Evolutionary conservation across 2,329 filamentous ascomycete genomes (phyloP).

Genomic region (Sporothrix humicola): DNA sequence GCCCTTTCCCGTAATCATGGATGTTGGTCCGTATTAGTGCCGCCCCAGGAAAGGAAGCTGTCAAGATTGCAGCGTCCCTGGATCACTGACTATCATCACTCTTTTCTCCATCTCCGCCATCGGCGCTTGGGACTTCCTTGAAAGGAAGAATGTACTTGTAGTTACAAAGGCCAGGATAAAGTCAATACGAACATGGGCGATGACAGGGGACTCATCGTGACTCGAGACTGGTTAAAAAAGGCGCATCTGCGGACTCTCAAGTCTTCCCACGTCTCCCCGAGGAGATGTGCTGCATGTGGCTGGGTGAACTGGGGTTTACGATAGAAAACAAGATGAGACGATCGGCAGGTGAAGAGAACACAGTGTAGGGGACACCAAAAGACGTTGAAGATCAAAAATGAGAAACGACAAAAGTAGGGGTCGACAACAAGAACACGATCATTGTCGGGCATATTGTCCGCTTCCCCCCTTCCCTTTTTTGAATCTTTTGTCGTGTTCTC

Average conservation of each 20-base stretch:
- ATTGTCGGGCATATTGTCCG: background rate
- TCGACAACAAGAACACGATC: too few relatives aligned
- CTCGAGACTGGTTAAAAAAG: background rate
- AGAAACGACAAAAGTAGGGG: background rate
- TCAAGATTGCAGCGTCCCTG: too few relatives aligned
- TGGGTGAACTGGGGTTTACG: background rate
- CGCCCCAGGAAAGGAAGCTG: background rate
- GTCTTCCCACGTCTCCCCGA: background rate
- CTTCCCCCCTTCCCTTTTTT: background rate
- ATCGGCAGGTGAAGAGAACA: background rate
- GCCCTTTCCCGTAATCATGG: background rate
- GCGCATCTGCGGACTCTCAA: background rate
- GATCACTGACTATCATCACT: too few relatives aligned
- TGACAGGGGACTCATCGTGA: background rate
- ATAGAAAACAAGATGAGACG: background rate
- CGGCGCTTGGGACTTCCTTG: background rate
- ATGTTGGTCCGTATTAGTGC: slow-evolving; percentile 1
- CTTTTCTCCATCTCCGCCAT: background rate
- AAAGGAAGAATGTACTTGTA: too few relatives aligned
- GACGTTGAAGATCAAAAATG: background rate
- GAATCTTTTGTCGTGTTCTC: background rate
- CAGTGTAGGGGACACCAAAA: background rate
- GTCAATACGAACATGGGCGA: background rate
- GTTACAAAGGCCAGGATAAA: background rate
- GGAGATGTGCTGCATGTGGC: background rate